Conservation (phyloP, 176 grass and related monocot genomes). For the Carex myosuroides region DNA sequence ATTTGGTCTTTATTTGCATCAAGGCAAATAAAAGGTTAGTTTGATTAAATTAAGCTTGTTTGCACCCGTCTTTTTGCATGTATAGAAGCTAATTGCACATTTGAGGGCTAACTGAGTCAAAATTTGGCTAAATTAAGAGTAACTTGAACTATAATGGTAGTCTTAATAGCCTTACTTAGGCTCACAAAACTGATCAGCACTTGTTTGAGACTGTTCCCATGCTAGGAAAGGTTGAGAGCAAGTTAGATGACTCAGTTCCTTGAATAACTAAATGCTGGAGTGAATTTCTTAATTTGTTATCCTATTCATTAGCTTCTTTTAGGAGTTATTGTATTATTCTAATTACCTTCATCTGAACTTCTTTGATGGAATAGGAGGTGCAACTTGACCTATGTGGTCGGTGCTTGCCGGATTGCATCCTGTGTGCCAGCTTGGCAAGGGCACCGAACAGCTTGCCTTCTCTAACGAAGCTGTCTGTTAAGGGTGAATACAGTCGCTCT, state of each 20-base stretch:
- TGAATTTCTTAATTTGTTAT: background rate
- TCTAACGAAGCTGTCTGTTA: slow-evolving; percentile 54
- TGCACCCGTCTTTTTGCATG: background rate
- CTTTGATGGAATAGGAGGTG: slow-evolving; percentile 41
- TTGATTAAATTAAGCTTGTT: background rate
- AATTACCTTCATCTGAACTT: background rate
- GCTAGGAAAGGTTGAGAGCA: background rate
- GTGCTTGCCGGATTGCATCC: slow-evolving; percentile 68
- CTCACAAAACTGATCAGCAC: background rate
- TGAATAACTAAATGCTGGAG: background rate
- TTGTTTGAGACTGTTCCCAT: background rate
- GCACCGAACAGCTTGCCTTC: slow-evolving; percentile 48
- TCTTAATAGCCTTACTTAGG: background rate
- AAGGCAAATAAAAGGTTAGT: background rate
- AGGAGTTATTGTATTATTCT: background rate
- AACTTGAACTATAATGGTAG: background rate
- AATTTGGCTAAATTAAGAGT: background rate
- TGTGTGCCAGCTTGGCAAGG: slow-evolving; percentile 48
- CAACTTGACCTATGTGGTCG: slow-evolving; percentile 68
- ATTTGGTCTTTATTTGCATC: too few relatives aligned
- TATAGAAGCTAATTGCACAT: background rate
- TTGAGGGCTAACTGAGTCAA: background rate
- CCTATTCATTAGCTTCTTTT: background rate
- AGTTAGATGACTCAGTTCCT: background rate
- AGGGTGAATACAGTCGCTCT: slow-evolving; percentile 74